phyloP scores from a whole-genome alignment of 2,329 filamentous ascomycete species.

The Fonsecaea multimorphosa region DNA sequence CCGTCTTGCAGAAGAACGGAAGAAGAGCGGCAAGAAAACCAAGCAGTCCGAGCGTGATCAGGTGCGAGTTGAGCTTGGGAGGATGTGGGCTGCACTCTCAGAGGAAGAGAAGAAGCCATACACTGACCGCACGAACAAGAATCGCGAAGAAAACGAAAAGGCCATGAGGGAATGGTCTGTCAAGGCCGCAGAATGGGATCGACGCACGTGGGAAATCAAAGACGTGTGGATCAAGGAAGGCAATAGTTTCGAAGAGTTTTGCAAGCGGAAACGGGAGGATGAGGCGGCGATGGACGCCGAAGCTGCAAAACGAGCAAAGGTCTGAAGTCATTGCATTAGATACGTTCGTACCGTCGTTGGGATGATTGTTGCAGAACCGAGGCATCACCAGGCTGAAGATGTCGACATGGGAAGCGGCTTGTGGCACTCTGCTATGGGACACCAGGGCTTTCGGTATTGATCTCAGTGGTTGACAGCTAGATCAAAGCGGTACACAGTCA shows the following conservation, averaged over 20 bases:
- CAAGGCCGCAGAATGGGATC: constrained; percentile 62
- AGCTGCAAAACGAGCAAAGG: constrained; percentile 34
- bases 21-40: constrained; percentile 52
- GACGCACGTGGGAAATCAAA: constrained; percentile 47
- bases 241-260: constrained; percentile 41
- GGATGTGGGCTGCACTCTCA: constrained; percentile 84
- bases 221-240: constrained; percentile 47
- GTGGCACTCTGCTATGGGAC: not conserved
- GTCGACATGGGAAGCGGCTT: not conserved
- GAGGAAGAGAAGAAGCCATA: constrained; percentile 77
- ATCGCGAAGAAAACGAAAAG: constrained; percentile 71
- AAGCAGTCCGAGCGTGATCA: constrained; percentile 73
- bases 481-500: not conserved
- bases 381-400: not conserved
- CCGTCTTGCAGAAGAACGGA: constrained; percentile 71
- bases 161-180: constrained; percentile 74
- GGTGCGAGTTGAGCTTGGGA: constrained; percentile 81
- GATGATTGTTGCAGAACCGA: not conserved
- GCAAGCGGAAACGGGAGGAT: constrained; percentile 37
- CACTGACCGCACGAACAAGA: constrained; percentile 72
- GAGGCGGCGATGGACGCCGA: constrained; percentile 35
- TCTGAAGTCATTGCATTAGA: constrained; percentile 8
- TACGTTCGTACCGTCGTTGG: not conserved
- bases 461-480: not conserved
- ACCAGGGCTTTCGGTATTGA: not conserved